Base-by-base conservation (phyloP, 2,329 filamentous ascomycete species). In the Orbilia brochopaga region DNA sequence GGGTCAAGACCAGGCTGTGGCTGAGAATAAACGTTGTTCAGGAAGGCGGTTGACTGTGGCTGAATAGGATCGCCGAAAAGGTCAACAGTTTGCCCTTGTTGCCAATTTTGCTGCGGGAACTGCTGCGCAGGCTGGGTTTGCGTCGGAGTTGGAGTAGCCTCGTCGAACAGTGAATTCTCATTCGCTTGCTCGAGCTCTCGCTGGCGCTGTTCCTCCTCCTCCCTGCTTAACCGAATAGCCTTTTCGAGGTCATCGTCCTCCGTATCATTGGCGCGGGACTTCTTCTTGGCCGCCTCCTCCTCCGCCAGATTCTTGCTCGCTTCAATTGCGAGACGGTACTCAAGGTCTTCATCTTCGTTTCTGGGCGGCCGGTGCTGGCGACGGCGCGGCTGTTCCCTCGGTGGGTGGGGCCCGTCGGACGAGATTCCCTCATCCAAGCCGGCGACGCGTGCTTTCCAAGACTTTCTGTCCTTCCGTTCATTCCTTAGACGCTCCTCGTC, bases 291-390 rank as follows among this genome's bases (percentile, higher is more conserved):
- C 46, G 82, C 83, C 76, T 97, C 93, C 77, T 97, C 92, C 78
- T 97, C 94, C 62, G 95, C 93, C 78, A 97, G 92, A 73, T 89
- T 87, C 81, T 94, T 97, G 83, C 93, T 97, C 6, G 93, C 93
- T 81, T 97, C 93, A 51, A 97, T 87, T 0, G 94, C 94, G 76
- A 97, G 82, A 76, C 86, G 88, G 79, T 96, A 94, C 80, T 99
- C 94, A 40, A 91, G 83, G 79, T 99, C 94, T 35, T 96, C 91
- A 50, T 96, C 91, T 2, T 93, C 89, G 21, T 82, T 83, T 70
- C 82, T 82, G 59, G 81, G 81, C 73, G 79, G 80, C 48, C 81
- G 79, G 50, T 82, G 83, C 61, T 81, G 82, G 50, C 81, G 83
- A 54, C 81, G 81, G 21, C 80, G 79, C 58, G 76, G 78, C 24